phyloP scores from a whole-genome alignment of 805 yeast genomes.

The Candida sanyiensis region DNA sequence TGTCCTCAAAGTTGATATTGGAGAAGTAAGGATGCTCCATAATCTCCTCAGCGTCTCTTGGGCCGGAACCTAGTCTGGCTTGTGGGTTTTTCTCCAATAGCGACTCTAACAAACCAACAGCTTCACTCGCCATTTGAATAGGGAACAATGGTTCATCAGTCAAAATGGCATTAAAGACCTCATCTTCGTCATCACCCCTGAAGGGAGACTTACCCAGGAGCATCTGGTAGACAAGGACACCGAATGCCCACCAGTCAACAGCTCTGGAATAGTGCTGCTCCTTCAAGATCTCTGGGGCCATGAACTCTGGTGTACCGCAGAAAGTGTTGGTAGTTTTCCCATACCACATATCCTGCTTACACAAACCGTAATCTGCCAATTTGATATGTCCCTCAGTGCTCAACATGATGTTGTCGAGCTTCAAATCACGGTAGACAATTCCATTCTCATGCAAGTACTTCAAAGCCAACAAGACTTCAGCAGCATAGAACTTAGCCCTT shows the following conservation, averaged over 20 bases:
- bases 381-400: conserved; percentile 92
- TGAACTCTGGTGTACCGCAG: conserved; percentile 98
- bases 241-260: conserved; percentile 99
- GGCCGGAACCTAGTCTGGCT: conserved; percentile 79
- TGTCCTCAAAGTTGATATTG: conserved; percentile 86
- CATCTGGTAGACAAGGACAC: conserved; percentile 95
- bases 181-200: conserved; percentile 95
- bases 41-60: conserved; percentile 84
- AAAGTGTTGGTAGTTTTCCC: conserved; percentile 87
- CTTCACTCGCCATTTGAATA: conserved; percentile 94
- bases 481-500: conserved; percentile 95
- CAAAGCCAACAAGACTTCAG: conserved; percentile 87
- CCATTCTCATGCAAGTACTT: conserved; percentile 94
- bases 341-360: conserved; percentile 89
- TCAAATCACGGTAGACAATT: conserved; percentile 92
- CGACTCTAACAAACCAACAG: conserved; percentile 89
- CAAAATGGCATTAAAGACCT: conserved; percentile 91
- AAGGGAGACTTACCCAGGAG: conserved; percentile 93
- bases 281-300: conserved; percentile 97
- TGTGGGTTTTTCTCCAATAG: conserved; percentile 84
- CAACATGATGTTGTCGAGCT: conserved; percentile 86
- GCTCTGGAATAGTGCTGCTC: conserved; percentile 91
- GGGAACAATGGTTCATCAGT: conserved; percentile 97
- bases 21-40: conserved; percentile 94
- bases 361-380: conserved; percentile 94